phyloP scores from a whole-genome alignment of 2,329 filamentous ascomycete genomes.

The Didymella keratinophila region DNA sequence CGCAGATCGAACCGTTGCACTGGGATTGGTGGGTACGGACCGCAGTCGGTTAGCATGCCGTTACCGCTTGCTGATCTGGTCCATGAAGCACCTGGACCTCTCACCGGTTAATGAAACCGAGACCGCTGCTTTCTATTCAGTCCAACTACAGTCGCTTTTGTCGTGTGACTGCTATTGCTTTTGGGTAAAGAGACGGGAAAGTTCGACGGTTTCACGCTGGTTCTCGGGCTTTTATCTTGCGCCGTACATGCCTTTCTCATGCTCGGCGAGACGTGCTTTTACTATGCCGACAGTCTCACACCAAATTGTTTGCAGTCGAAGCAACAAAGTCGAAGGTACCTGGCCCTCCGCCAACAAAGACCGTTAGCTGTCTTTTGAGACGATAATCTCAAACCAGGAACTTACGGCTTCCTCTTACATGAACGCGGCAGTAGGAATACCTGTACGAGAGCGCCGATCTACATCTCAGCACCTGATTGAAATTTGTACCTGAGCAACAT shows the following conservation, averaged over 20 bases:
- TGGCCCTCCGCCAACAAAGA: background rate
- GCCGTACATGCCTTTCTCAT: conserved; percentile 1
- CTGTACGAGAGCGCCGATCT: background rate
- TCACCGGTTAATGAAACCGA: conserved; percentile 3
- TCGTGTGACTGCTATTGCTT: background rate
- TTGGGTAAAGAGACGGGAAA: background rate
- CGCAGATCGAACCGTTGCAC: conserved; percentile 15
- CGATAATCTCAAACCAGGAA: background rate
- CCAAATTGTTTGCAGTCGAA: background rate
- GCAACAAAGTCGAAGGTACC: background rate
- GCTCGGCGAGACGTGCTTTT: conserved; percentile 3
- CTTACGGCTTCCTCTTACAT: background rate
- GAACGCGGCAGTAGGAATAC: background rate
- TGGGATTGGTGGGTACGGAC: conserved; percentile 14
- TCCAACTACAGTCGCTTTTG: background rate
- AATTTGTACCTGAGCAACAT: background rate
- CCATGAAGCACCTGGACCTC: conserved; percentile 12
- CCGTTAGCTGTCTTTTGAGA: background rate
- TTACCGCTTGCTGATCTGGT: conserved; percentile 10
- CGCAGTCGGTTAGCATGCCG: conserved; percentile 20
- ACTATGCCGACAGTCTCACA: background rate
- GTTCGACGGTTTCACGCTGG: background rate
- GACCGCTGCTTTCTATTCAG: background rate
- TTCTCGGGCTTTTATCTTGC: conserved; percentile 8
- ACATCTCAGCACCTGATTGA: background rate